These are phyloP conservation scores for Verbena officinalis DNA, from an alignment of 257 asterid species.

Conservation along the genomic window DNA sequence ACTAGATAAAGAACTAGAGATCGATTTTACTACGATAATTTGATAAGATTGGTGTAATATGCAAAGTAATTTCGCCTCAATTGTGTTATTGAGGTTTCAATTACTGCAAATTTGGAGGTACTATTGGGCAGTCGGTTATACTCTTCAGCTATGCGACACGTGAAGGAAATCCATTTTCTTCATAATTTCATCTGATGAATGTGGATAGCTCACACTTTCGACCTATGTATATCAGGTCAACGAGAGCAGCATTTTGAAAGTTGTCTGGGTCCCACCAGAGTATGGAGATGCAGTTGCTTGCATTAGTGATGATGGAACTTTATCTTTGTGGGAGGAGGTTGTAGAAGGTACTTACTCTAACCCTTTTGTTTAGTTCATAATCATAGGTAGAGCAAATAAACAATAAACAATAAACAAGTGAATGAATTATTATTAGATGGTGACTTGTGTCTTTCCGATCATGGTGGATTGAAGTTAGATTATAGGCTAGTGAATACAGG, in stretches of 20 bases:
- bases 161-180: not conserved
- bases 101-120: not conserved
- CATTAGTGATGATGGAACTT: slow-evolving; percentile 12
- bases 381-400: not conserved
- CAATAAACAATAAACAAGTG: slow-evolving; percentile 3
- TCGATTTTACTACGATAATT: not conserved
- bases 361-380: not conserved
- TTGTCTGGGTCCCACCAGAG: slow-evolving; percentile 69
- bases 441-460: not conserved
- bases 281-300: slow-evolving; percentile 61
- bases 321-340: slow-evolving; percentile 62
- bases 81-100: not conserved
- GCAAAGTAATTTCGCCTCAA: not conserved
- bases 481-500: not conserved
- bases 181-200: not conserved
- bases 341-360: slow-evolving; percentile 39
- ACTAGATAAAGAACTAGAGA: not conserved
- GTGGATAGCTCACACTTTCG: not conserved
- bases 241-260: slow-evolving; percentile 46
- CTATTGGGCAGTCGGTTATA: not conserved
- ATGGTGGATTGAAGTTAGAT: not conserved
- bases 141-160: not conserved
- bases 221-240: slow-evolving; percentile 35
- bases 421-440: not conserved
- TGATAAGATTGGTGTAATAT: not conserved